These are phyloP conservation scores for Pezizomycotina sp. DNA, from an alignment of 2,329 filamentous ascomycete genomes.

Conservation along the genomic window DNA sequence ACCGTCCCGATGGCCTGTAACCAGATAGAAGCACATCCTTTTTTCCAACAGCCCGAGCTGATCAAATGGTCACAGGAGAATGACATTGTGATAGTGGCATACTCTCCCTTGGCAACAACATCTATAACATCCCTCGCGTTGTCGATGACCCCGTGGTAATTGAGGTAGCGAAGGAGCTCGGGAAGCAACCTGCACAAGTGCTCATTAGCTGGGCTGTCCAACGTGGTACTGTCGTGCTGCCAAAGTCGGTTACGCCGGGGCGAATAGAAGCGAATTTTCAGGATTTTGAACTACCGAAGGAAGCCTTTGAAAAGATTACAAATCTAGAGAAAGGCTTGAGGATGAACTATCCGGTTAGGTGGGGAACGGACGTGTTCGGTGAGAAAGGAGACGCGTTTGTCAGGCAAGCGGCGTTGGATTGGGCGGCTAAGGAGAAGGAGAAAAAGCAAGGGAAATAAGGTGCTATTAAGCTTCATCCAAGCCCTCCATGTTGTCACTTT, in stretches of 20 bases:
- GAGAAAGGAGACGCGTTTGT: constrained; percentile 31
- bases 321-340: constrained; percentile 32
- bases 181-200: constrained; percentile 37
- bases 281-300: constrained; percentile 30
- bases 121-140: constrained; percentile 45
- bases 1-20: constrained; percentile 40
- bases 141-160: constrained; percentile 46
- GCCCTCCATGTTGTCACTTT: too few species aligned
- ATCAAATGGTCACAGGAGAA: constrained; percentile 41
- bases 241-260: constrained; percentile 39
- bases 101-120: constrained; percentile 48
- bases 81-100: constrained; percentile 45
- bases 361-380: constrained; percentile 35
- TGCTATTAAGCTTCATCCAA: too few species aligned
- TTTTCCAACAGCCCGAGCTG: constrained; percentile 45
- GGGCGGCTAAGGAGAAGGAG: constrained; percentile 3
- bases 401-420: constrained; percentile 19
- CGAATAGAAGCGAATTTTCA: constrained; percentile 37
- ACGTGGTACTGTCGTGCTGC: constrained; percentile 38
- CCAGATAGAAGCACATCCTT: constrained; percentile 54
- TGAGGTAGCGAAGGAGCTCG: constrained; percentile 47
- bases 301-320: constrained; percentile 29
- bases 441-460: constrained; percentile 1
- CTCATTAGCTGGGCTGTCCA: constrained; percentile 41
- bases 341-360: constrained; percentile 32